Percentiles rank a stretch among this genome's conserved stretches.
Conservation (phyloP, 805 yeast genomes). For the Pichia phayaonensis region DNA sequence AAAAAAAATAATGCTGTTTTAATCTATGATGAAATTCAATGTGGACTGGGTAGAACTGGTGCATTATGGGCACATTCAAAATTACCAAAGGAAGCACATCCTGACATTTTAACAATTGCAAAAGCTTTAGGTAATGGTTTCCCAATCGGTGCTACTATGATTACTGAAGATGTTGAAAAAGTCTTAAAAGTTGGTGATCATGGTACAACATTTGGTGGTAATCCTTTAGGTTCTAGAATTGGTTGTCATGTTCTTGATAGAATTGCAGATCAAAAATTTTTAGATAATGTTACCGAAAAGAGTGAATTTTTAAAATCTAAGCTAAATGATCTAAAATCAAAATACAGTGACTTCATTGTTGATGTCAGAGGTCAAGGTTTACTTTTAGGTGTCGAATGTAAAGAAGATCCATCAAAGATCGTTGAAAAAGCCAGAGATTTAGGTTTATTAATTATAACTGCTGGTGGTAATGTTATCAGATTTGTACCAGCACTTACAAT, state of each 20-base stretch:
- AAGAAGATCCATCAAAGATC: slow-evolving; percentile 53
- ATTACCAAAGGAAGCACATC: slow-evolving; percentile 75
- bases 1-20: slow-evolving; percentile 61
- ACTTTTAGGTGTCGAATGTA: slow-evolving; percentile 75
- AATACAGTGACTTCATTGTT: slow-evolving; percentile 52
- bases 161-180: slow-evolving; percentile 69
- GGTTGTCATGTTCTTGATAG: slow-evolving; percentile 69
- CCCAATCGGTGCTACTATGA: slow-evolving; percentile 92
- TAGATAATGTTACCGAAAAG: slow-evolving; percentile 51
- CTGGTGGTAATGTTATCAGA: slow-evolving; percentile 87
- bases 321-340: slow-evolving; percentile 41
- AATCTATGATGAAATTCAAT: slow-evolving; percentile 93
- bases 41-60: slow-evolving; percentile 93
- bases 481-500: slow-evolving; percentile 90
- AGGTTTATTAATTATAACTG: slow-evolving; percentile 81
- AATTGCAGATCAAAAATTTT: slow-evolving; percentile 53
- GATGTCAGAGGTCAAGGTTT: slow-evolving; percentile 87
- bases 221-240: slow-evolving; percentile 82
- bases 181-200: slow-evolving; percentile 85
- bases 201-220: slow-evolving; percentile 97
- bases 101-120: slow-evolving; percentile 91
- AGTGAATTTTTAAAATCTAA: slow-evolving; percentile 49
- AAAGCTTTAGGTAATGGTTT: slow-evolving; percentile 95
- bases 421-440: slow-evolving; percentile 63
- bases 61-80: slow-evolving; percentile 85